Base-by-base conservation (phyloP, 257 asterid species). In the Nemophila menziesii region DNA sequence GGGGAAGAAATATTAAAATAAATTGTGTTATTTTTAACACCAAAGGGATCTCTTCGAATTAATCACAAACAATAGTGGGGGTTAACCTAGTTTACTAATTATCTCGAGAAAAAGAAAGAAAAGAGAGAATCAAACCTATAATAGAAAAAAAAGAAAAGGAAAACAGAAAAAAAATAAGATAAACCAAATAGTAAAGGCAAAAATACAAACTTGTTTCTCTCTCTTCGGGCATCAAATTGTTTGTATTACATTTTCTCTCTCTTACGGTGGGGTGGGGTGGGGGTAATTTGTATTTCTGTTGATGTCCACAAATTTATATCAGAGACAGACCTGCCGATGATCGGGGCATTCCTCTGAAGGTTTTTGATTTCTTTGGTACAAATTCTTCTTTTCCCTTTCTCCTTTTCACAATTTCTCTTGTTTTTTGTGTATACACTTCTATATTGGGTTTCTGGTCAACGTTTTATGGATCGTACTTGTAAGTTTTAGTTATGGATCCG, bases 241-340 rank as follows among this genome's bases (percentile, higher is more conserved):
- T 42, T 37, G 20, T 53, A 8, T 51, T 29, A 37, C 23, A 43
- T 39, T 8, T 60, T 29, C 58, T 49, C 61, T 58, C 51, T 41
- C 53, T n/a, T 37, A 38, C 48, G 4, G 19, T 55, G 40, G 52
- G 44, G 52, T 61, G n/a, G n/a, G n/a, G n/a, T n/a, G n/a, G n/a
- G n/a, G n/a, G n/a, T n/a, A n/a, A n/a, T n/a, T n/a, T n/a, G n/a
- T 62, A 38, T 48, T 57, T 55, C 46, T 54, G 48, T 53, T 52
- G 55, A 49, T 40, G n/a, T 57, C 36, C 17, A 2, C 22, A 29
- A 16, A 22, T 22, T 10, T 20, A 24, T 24, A 24, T 9, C 33
- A 4, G 9, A 24, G 9, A n/a, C n/a, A 24, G 36, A 29, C 12
- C 36, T 29, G 8, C 36, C 7, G 36, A 29, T 29, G 36, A 29